Evolutionary conservation across 768 basidiomycete species (phyloP), one percentile per base, ranked within the genome.

Genomic region (Boletus subparvulus): DNA sequence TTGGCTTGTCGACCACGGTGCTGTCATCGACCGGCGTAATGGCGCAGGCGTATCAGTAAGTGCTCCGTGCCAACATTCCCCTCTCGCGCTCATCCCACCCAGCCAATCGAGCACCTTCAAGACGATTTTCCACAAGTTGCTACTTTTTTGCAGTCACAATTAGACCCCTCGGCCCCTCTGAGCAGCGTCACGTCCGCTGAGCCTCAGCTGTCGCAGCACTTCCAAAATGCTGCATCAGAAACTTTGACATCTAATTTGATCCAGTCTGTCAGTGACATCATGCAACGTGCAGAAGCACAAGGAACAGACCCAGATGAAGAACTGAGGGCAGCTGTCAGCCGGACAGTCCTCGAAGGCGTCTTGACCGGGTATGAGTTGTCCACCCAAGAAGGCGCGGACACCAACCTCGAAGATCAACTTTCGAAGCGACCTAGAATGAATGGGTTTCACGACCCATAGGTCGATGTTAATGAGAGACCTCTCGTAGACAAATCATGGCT

Each of bases 1-100:
- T 14, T 92, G 80, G 72, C 83, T 97, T 59, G 76, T 96, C 62
- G 79, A 88, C 53, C 83, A 88, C 59, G 94, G 94, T 17, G 93
- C 94, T 6, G 69, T 74, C 47, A 69, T 86, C 28, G 76, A 82
- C 65, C 73, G 78, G 61, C 77, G 74, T 59, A 96, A 97, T 69
- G 68, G 72, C 50, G 85, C 92, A 60, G 92, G 89, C 17, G 66
- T 91, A 49, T 87, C 88, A 32, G 94, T 95, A 67, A 44, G 88
- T 79, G 50, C 48, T 36, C 50, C 42, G 32, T 39, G 28, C 36
- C 49, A 19, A 50, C 30, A 45, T 64, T 17, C 65, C 54, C 41
- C 54, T 42, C 53, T 55, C 56, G 32, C 46, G 4, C 42, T 62
- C 52, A 62, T 30, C 50, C 11, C 43, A 6, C 52, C 19, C 36